Conservation (phyloP, 768 basidiomycete genomes). For the Mycena galopus region DNA sequence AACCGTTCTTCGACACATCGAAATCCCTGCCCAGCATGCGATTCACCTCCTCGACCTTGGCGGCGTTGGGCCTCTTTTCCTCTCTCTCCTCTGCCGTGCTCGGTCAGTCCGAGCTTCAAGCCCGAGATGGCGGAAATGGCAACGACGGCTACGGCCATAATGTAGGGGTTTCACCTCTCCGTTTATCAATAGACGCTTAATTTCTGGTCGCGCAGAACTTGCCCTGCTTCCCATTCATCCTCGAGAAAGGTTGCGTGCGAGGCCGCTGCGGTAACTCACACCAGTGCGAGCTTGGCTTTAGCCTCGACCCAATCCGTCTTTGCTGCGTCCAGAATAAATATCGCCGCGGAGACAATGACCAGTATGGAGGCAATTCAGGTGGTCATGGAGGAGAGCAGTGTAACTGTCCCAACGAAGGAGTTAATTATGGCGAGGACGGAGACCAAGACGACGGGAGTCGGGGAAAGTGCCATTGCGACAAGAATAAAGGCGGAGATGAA, state of each 20-base stretch:
- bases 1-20: not conserved
- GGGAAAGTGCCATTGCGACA: not conserved
- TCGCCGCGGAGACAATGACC: not conserved
- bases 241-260: not conserved
- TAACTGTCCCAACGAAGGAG: not conserved
- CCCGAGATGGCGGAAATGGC: not conserved
- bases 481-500: not conserved
- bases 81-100: constrained; percentile 12
- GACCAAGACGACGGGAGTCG: no score
- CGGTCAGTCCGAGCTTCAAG: constrained; percentile 2
- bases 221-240: constrained; percentile 11
- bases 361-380: not conserved
- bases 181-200: not conserved
- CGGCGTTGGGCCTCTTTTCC: constrained; percentile 5
- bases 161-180: not conserved
- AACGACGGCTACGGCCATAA: not conserved
- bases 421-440: no score
- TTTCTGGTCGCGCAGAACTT: not conserved
- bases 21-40: not conserved
- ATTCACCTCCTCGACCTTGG: not conserved
- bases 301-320: not conserved
- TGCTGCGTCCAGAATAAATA: not conserved
- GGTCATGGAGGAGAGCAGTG: no score
- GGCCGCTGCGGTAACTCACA: constrained; percentile 9
- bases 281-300: constrained; percentile 25